Evolutionary conservation across 176 grass and related monocot species (phyloP), one percentile per base, ranked within the genome.

Genomic region (Musa troglodytarum): DNA sequence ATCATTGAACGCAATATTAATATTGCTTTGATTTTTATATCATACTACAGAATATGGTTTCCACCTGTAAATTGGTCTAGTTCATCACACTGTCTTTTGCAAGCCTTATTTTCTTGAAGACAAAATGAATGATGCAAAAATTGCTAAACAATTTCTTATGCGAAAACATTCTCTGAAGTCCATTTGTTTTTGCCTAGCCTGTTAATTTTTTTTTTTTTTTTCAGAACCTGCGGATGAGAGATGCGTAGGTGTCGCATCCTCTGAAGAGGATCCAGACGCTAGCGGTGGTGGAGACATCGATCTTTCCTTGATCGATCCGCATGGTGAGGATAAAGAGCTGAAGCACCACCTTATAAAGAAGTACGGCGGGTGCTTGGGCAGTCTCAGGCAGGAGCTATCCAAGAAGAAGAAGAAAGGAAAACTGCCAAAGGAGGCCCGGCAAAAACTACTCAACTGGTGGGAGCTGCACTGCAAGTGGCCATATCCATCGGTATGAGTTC

Each of bases 361-460:
- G 61, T 92, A 92, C 62, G 89, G 90, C 74, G 90, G 90, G 7
- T 87, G 87, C 77, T 69, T 92, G 71, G 87, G 90, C 84, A 92
- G 90, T 77, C 85, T 92, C 12, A 82, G 85, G 82, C 90, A 92
- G 68, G 84, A 89, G 74, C 88, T 92, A 8, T 92, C 90, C 10
- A 92, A 92, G 87, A 92, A 89, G 53, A 92, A 92, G 79, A 92
- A 92, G 90, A 92, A 92, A 82, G 90, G 90, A 25, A 92, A 92
- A 77, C 82, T 92, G 56, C 90, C 90, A 3, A 92, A 92, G 82
- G 90, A 92, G 68, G 90, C 90, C 56, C 88, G 90, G 53, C 87
- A 81, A 82, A 92, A 92, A 49, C 90, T 92, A 10, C 84, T 92
- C 19, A 83, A 85, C 51, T 92, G 90, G 90, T 92, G 90, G 90